Conservation (phyloP, 306 rosid genomes). For the Elaeagnus macrophylla region DNA sequence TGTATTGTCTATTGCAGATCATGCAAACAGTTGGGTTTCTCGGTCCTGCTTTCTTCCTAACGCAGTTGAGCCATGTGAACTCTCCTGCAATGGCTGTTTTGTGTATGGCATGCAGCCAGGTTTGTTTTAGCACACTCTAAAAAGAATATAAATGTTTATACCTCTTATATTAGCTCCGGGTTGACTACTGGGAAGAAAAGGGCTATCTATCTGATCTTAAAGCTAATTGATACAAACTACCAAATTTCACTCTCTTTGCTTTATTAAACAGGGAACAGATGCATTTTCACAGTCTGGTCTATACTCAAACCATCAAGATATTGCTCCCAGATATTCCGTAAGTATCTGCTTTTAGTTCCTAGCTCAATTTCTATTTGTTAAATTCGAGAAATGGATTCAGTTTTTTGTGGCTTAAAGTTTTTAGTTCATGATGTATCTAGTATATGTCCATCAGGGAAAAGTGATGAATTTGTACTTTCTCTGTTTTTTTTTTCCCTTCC, state of each 20-base stretch:
- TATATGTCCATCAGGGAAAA: neutral
- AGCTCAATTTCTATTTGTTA: neutral
- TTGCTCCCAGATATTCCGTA: constrained; percentile 93
- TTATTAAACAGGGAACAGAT: constrained; percentile 65
- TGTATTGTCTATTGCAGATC: constrained; percentile 42
- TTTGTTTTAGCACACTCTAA: constrained; percentile 14
- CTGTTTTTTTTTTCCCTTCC: no score
- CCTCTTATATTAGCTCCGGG: no score
- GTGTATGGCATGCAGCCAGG: constrained; percentile 99
- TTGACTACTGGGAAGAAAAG: no score
- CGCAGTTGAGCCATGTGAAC: constrained; percentile 83
- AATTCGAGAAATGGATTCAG: neutral
- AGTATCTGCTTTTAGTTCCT: constrained; percentile 21
- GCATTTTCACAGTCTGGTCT: constrained; percentile 98
- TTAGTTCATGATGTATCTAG: no score
- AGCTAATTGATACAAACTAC: constrained; percentile 5
- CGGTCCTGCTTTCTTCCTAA: constrained; percentile 97
- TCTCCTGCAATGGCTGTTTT: constrained; percentile 90
- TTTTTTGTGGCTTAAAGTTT: no score
- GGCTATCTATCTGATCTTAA: neutral
- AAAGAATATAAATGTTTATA: no score
- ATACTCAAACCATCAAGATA: constrained; percentile 97
- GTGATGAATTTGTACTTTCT: constrained; percentile 8
- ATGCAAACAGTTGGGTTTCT: constrained; percentile 98
- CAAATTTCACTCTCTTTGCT: constrained; percentile 9